phyloP scores from a whole-genome alignment of 805 yeast species.

The Hanseniaspora hatyaiensis region DNA sequence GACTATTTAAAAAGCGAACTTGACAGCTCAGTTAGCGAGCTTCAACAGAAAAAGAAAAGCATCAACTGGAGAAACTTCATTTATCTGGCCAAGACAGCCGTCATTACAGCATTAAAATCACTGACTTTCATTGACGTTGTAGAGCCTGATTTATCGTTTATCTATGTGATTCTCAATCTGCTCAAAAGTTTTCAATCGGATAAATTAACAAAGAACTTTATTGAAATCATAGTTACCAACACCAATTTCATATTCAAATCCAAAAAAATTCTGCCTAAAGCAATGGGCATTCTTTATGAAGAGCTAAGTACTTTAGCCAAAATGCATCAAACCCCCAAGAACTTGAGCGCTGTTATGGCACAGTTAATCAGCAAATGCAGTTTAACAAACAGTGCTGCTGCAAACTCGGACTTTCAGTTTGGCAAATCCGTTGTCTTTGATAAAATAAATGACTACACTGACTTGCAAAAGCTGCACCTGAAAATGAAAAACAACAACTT shows the following conservation, averaged over 20 bases:
- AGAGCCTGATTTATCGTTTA: conserved; percentile 44
- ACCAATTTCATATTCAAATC: conserved; percentile 16
- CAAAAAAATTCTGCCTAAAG: conserved; percentile 2
- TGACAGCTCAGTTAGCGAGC: background rate
- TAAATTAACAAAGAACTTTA: conserved; percentile 41
- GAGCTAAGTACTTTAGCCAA: conserved; percentile 7
- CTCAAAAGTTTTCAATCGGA: conserved; percentile 39
- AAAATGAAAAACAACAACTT: background rate
- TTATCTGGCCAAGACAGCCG: conserved; percentile 25
- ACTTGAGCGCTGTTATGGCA: background rate
- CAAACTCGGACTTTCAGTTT: too few relatives aligned
- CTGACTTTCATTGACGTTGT: conserved; percentile 5
- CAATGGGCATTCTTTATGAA: conserved; percentile 15
- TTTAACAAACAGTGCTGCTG: too few relatives aligned
- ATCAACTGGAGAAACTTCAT: conserved; percentile 31
- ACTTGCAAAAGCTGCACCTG: too few relatives aligned
- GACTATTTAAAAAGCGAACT: conserved; percentile 26
- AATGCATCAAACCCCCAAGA: background rate
- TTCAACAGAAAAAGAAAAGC: conserved; percentile 1
- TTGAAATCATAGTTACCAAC: conserved; percentile 48
- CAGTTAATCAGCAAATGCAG: background rate
- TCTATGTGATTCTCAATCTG: conserved; percentile 40
- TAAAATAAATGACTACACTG: background rate
- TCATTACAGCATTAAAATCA: conserved; percentile 5
- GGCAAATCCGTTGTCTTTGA: background rate